Evolutionary conservation across 805 yeast genomes (phyloP).

Genomic region (Gaillardinia entomophila): DNA sequence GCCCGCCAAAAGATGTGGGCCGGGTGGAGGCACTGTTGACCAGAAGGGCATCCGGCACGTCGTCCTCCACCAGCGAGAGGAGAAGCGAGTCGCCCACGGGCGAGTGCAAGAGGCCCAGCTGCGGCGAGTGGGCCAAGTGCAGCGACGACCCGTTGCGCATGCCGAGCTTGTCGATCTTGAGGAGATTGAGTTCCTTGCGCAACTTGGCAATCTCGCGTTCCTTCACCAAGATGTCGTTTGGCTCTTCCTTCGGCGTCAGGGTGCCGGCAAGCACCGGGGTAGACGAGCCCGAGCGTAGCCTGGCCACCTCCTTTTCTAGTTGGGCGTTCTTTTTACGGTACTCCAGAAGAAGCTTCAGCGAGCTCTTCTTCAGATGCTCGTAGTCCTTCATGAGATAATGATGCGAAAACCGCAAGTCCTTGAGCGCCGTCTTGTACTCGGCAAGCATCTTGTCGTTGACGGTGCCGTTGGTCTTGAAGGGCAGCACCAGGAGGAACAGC

Average conservation of each 20-base stretch:
- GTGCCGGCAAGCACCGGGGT: neutral
- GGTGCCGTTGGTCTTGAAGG: slow-evolving; percentile 10
- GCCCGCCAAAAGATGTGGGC: slow-evolving; percentile 8
- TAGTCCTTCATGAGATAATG: slow-evolving; percentile 62
- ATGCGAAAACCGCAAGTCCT: slow-evolving; percentile 68
- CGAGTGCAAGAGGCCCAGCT: neutral
- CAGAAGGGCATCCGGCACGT: slow-evolving; percentile 13
- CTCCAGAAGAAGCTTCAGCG: slow-evolving; percentile 47
- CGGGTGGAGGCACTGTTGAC: slow-evolving; percentile 8
- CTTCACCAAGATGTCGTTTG: slow-evolving; percentile 9
- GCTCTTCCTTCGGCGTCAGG: neutral
- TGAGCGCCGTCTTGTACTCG: slow-evolving; percentile 52
- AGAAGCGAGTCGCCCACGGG: neutral
- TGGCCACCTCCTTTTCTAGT: slow-evolving; percentile 46
- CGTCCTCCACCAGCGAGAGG: slow-evolving; percentile 7
- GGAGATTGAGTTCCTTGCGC: slow-evolving; percentile 38
- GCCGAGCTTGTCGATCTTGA: slow-evolving; percentile 44
- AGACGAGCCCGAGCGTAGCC: neutral
- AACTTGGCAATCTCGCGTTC: slow-evolving; percentile 38
- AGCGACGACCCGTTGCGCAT: neutral
- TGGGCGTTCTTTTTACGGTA: slow-evolving; percentile 45
- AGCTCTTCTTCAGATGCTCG: slow-evolving; percentile 57
- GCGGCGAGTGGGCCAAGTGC: neutral
- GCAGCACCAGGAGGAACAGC: slow-evolving; percentile 21
- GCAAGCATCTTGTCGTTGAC: slow-evolving; percentile 15